phyloP scores from a whole-genome alignment of 345 rosid genomes.

The Abelmoschus esculentus region DNA sequence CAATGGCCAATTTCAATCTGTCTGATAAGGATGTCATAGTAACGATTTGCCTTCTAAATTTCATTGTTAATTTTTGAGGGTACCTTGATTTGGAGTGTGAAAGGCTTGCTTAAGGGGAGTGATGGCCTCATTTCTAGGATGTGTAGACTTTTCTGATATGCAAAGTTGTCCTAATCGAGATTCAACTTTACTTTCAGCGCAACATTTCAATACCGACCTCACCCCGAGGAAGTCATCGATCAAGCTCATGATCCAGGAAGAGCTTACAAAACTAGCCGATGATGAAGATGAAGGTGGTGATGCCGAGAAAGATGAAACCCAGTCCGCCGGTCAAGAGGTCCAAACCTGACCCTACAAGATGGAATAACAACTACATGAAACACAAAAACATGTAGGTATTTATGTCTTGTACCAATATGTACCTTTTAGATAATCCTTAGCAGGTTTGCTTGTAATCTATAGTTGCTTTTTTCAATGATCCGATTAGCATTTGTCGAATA shows the following conservation, averaged over 20 bases:
- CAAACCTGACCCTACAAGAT: constrained; percentile 24
- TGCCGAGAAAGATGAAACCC: constrained; percentile 35
- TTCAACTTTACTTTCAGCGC: constrained; percentile 36
- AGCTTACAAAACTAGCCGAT: constrained; percentile 82
- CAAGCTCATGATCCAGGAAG: constrained; percentile 79
- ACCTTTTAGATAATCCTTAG: constrained; percentile 13
- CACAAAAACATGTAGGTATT: constrained; percentile 9
- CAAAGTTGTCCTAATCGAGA: neutral
- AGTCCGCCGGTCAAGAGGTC: constrained; percentile 35
- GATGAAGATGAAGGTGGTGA: constrained; percentile 58
- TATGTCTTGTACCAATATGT: constrained; percentile 11
- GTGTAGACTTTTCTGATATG: neutral
- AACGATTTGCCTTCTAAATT: neutral
- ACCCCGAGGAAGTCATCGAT: constrained; percentile 56
- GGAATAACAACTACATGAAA: constrained; percentile 9
- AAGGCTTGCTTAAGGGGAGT: neutral
- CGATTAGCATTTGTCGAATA: constrained; percentile 18
- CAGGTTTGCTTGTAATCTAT: constrained; percentile 24
- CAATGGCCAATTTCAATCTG: neutral
- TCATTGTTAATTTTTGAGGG: neutral
- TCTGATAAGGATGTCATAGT: neutral
- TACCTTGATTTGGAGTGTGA: neutral
- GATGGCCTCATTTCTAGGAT: neutral
- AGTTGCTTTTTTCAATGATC: constrained; percentile 6
- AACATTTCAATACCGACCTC: constrained; percentile 37